These are phyloP conservation scores for Pestalotiopsis sp. DNA, from an alignment of 2,329 filamentous ascomycete genomes.

Conservation along the genomic window DNA sequence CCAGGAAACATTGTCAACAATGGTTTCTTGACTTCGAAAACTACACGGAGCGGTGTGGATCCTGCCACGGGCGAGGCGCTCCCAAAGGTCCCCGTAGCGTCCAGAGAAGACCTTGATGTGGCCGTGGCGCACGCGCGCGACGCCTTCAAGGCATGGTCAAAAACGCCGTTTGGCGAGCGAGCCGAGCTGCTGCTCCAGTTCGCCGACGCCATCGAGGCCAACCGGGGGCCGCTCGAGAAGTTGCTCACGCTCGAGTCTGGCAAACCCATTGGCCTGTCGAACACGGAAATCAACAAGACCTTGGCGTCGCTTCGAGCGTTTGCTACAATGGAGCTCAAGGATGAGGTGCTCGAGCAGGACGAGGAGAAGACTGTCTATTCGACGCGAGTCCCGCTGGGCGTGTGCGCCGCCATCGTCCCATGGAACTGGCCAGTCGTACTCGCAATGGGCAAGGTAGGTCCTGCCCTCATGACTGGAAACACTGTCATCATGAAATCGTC, in stretches of 20 bases:
- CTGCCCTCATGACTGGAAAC: conserved; percentile 60
- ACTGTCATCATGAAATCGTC: conserved; percentile 37
- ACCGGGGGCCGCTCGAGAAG: conserved; percentile 21
- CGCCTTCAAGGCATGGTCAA: conserved; percentile 41
- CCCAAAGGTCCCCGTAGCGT: conserved; percentile 39
- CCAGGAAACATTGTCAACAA: conserved; percentile 16
- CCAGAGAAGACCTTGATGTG: conserved; percentile 38
- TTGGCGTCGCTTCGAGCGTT: conserved; percentile 32
- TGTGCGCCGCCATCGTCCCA: conserved; percentile 50
- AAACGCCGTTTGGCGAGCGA: conserved; percentile 25
- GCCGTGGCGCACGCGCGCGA: conserved; percentile 37
- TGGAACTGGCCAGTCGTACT: conserved; percentile 62
- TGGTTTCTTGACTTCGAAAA: conserved; percentile 3
- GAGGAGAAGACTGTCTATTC: conserved; percentile 34
- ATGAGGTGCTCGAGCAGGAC: conserved; percentile 42
- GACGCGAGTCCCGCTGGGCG: conserved; percentile 42
- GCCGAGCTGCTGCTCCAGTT: conserved; percentile 22
- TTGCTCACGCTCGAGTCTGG: conserved; percentile 31
- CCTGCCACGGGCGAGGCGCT: conserved; percentile 35
- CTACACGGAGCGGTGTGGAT: conserved; percentile 23
- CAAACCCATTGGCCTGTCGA: conserved; percentile 30
- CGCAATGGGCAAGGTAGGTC: conserved; percentile 55
- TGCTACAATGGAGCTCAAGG: conserved; percentile 33
- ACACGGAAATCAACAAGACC: conserved; percentile 24
- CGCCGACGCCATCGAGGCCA: conserved; percentile 27